Conservation (phyloP, 257 asterid species). For the Solanum corneliomulleri region DNA sequence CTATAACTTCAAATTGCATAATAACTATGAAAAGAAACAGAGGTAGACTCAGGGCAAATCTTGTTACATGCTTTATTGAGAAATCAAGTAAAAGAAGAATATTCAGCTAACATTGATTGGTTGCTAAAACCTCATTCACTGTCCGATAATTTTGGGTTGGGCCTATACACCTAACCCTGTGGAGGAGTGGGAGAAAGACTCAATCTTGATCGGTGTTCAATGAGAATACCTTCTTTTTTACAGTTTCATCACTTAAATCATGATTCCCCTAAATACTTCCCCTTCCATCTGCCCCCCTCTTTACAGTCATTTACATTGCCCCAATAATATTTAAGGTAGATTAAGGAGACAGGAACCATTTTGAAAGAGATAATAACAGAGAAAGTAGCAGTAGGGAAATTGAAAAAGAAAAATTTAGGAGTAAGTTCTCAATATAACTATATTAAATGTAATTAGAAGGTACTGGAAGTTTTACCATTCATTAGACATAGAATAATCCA, state of each 20-base stretch:
- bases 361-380: neutral
- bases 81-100: neutral
- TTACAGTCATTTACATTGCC: neutral
- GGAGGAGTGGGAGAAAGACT: neutral
- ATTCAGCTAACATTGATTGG: neutral
- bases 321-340: neutral
- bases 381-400: neutral
- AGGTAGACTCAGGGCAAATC: neutral
- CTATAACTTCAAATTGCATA: neutral
- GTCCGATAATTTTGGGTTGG: neutral
- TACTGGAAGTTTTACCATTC: constrained; percentile 45
- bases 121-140: neutral
- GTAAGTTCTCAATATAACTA: neutral
- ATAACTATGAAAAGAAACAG: neutral
- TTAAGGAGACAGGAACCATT: neutral
- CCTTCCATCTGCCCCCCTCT: neutral
- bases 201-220: neutral
- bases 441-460: neutral
- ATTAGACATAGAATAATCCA: constrained; percentile 75
- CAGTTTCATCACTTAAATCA: neutral
- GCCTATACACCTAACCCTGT: neutral
- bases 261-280: neutral
- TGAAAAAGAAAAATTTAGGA: neutral
- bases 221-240: neutral
- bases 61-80: neutral